Conservation (phyloP, 108 stramenopile genomes). For the Skeletonema potamos region DNA sequence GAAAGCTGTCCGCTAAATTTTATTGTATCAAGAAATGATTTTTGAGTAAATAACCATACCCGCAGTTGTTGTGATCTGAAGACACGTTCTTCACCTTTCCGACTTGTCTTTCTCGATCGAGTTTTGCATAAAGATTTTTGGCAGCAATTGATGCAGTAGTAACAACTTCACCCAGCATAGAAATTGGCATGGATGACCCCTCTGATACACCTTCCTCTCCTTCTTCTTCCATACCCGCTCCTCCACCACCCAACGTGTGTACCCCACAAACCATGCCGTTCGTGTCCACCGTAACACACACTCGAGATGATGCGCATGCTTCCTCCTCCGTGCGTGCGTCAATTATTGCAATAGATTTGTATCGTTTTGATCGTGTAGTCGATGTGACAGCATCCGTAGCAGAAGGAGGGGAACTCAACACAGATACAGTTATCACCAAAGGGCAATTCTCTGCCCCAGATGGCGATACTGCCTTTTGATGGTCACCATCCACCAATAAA, state of each 20-base stretch:
- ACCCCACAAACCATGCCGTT: slow-evolving; percentile 55
- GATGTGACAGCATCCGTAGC: slow-evolving; percentile 3
- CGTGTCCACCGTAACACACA: slow-evolving; percentile 63
- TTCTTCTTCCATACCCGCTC: slow-evolving; percentile 13
- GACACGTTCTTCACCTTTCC: neutral
- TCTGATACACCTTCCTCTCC: slow-evolving; percentile 11
- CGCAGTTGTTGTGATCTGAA: slow-evolving; percentile 3
- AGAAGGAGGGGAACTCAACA: slow-evolving; percentile 37
- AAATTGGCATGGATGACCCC: slow-evolving; percentile 36
- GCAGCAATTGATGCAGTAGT: slow-evolving; percentile 27
- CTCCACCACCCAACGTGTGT: slow-evolving; percentile 50
- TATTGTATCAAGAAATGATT: slow-evolving; percentile 32
- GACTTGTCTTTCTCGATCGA: slow-evolving; percentile 8
- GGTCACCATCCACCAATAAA: slow-evolving; percentile 57
- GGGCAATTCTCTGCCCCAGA: slow-evolving; percentile 54
- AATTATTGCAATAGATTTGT: slow-evolving; percentile 45
- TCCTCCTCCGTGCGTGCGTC: slow-evolving; percentile 76
- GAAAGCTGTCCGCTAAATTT: neutral
- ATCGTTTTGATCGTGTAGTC: slow-evolving; percentile 2
- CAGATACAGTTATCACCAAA: slow-evolving; percentile 55
- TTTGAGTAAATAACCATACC: slow-evolving; percentile 38
- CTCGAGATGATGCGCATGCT: slow-evolving; percentile 56
- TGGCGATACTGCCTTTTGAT: slow-evolving; percentile 46
- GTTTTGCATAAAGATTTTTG: slow-evolving; percentile 31
- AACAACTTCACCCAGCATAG: slow-evolving; percentile 45